Conservation (phyloP, 2,329 filamentous ascomycete species). For the Daldinia sp. region DNA sequence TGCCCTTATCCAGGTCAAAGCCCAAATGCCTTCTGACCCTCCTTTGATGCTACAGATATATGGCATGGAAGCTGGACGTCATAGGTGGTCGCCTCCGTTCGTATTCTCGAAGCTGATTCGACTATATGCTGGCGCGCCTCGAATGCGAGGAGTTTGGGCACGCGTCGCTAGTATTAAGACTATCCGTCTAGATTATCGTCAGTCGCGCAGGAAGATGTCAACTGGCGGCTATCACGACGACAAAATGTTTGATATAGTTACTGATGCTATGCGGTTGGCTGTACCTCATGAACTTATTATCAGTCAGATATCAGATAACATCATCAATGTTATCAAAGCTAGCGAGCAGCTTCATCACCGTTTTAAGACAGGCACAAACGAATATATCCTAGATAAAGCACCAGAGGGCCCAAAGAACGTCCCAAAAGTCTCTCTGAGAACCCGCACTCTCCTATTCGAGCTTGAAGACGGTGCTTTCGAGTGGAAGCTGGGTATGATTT, state of each 20-base stretch:
- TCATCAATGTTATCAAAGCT: constrained; percentile 87
- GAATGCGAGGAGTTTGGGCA: constrained; percentile 85
- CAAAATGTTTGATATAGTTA: constrained; percentile 81
- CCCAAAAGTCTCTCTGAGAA: constrained; percentile 84
- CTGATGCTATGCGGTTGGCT: constrained; percentile 85
- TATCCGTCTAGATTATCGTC: constrained; percentile 80
- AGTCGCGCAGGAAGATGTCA: constrained; percentile 73
- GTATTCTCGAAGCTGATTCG: constrained; percentile 78
- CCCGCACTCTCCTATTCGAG: constrained; percentile 85
- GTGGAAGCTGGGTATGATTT: constrained; percentile 96
- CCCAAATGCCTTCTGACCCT: constrained; percentile 88
- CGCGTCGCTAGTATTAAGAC: constrained; percentile 85
- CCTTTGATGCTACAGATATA: constrained; percentile 90
- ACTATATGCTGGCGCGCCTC: constrained; percentile 87
- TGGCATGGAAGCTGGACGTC: constrained; percentile 80
- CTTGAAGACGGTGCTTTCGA: constrained; percentile 97
- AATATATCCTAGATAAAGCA: constrained; percentile 85
- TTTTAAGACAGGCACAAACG: constrained; percentile 85
- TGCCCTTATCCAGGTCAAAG: constrained; percentile 85
- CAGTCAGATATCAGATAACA: constrained; percentile 91
- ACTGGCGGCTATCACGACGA: constrained; percentile 70
- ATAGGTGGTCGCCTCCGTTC: constrained; percentile 88
- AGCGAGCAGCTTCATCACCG: constrained; percentile 91
- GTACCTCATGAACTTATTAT: constrained; percentile 92
- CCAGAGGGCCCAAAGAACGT: constrained; percentile 87